A percentile compares a stretch with the other conserved stretches of the same genome.
Conservation (phyloP, 2,329 filamentous ascomycete species). For the Plectosphaerella cucumerina region DNA sequence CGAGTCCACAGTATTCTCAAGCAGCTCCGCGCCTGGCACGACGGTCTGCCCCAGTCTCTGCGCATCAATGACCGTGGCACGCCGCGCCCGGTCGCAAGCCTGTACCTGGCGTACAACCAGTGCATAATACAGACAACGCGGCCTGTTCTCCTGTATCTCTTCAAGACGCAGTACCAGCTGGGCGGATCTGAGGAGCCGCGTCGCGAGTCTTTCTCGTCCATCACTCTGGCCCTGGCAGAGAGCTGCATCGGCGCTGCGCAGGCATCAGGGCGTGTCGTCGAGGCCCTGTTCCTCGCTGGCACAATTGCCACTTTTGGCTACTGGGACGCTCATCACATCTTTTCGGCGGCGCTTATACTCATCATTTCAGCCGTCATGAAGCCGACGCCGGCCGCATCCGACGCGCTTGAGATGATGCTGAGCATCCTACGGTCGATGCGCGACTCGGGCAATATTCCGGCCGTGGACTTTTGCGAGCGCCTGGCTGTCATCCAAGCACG, state of each 20-base stretch:
- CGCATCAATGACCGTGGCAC: conserved; percentile 19
- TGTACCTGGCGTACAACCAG: conserved; percentile 26
- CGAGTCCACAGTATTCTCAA: conserved; percentile 22
- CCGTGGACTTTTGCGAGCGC: conserved; percentile 22
- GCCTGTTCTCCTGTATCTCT: conserved; percentile 22
- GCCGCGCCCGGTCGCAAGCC: conserved; percentile 25
- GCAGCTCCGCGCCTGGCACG: conserved; percentile 22
- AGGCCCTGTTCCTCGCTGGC: conserved; percentile 15
- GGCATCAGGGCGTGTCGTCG: conserved; percentile 20
- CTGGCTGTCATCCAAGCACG: conserved; percentile 8
- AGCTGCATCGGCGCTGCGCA: conserved; percentile 26
- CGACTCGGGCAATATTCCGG: conserved; percentile 23
- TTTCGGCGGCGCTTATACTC: conserved; percentile 23
- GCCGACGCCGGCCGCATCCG: conserved; percentile 18
- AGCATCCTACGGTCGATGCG: conserved; percentile 24
- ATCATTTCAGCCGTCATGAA: conserved; percentile 30
- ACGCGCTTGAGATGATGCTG: conserved; percentile 20
- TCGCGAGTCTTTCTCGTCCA: conserved; percentile 20
- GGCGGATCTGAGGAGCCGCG: conserved; percentile 10
- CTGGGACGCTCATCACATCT: conserved; percentile 27
- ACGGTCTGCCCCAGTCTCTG: conserved; percentile 17
- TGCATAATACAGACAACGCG: conserved; percentile 29
- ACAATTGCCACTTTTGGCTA: conserved; percentile 23
- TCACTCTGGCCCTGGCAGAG: conserved; percentile 24
- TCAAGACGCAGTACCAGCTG: conserved; percentile 18